Evolutionary conservation across 1,139 yeast species (phyloP).

Genomic region (Saccharomyces hybrid): DNA sequence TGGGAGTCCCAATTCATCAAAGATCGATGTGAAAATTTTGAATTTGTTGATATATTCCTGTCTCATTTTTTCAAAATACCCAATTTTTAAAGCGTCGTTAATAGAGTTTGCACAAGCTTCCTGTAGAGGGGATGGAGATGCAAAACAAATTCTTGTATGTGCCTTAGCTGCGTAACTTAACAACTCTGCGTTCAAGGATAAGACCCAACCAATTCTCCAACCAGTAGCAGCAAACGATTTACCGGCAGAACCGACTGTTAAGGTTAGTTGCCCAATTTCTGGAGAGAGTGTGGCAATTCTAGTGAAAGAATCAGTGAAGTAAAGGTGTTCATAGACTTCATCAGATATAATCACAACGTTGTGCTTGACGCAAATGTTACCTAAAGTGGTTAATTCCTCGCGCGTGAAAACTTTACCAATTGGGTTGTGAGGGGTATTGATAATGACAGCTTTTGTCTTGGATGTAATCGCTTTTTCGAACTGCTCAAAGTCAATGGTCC

Average conservation of each 20-base stretch:
- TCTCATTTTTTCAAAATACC: conserved; percentile 66
- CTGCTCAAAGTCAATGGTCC: conserved; percentile 78
- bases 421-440: conserved; percentile 95
- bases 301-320: conserved; percentile 59
- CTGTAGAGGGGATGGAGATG: conserved; percentile 90
- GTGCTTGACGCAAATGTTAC: conserved; percentile 73
- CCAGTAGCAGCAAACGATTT: conserved; percentile 97
- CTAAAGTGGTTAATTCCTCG: conserved; percentile 66
- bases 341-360: conserved; percentile 79
- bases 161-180: conserved; percentile 80
- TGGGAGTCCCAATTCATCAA: conserved; percentile 81
- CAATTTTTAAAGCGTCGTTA: conserved; percentile 48
- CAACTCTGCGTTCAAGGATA: conserved; percentile 69
- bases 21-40: conserved; percentile 60
- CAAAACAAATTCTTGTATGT: conserved; percentile 85
- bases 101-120: conserved; percentile 83
- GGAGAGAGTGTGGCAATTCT: conserved; percentile 79
- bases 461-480: conserved; percentile 60
- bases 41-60: conserved; percentile 62
- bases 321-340: conserved; percentile 90
- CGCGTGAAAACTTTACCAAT: conserved; percentile 81
- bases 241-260: conserved; percentile 95
- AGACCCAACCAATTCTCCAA: conserved; percentile 95
- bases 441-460: conserved; percentile 75
- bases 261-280: conserved; percentile 68